phyloP scores from a whole-genome alignment of 164 flowering plant species.

The Chimonanthus salicifolius region DNA sequence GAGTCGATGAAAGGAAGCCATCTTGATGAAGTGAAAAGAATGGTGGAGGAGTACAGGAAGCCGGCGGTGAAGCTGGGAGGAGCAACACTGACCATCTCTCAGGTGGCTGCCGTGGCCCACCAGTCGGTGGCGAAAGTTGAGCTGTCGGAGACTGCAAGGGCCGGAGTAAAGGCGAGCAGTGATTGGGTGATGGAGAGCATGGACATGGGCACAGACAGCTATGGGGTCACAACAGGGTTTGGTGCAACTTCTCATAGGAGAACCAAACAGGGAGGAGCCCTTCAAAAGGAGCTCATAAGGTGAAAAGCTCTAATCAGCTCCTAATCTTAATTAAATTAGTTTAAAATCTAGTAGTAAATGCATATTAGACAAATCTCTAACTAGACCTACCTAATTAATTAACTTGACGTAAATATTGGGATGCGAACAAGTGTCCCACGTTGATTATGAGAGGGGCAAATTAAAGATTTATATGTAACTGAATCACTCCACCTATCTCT shows the following conservation, averaged over 20 bases:
- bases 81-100: conserved; percentile 32
- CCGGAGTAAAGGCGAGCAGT: conserved; percentile 48
- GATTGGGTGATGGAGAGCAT: conserved; percentile 60
- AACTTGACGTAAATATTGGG: too few species aligned
- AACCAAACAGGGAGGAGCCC: conserved; percentile 50
- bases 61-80: conserved; percentile 40
- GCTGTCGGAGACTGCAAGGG: conserved; percentile 37
- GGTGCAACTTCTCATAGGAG: conserved; percentile 63
- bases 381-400: too few species aligned
- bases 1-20: conserved; percentile 42
- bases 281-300: conserved; percentile 60
- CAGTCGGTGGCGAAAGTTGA: conserved; percentile 27
- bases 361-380: too few species aligned
- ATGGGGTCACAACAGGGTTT: conserved; percentile 62
- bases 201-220: conserved; percentile 51
- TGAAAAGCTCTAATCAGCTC: conserved; percentile 3
- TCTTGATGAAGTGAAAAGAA: conserved; percentile 45
- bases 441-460: too few species aligned
- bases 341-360: too few species aligned
- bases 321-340: neutral
- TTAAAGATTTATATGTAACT: too few species aligned
- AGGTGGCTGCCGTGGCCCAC: conserved; percentile 39
- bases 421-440: too few species aligned
- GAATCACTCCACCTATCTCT: too few species aligned
- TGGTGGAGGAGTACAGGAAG: conserved; percentile 45